Evolutionary conservation across 2,329 filamentous ascomycete species (phyloP), one percentile per base, ranked within the genome.

Genomic region (Hypoxylon sp.): DNA sequence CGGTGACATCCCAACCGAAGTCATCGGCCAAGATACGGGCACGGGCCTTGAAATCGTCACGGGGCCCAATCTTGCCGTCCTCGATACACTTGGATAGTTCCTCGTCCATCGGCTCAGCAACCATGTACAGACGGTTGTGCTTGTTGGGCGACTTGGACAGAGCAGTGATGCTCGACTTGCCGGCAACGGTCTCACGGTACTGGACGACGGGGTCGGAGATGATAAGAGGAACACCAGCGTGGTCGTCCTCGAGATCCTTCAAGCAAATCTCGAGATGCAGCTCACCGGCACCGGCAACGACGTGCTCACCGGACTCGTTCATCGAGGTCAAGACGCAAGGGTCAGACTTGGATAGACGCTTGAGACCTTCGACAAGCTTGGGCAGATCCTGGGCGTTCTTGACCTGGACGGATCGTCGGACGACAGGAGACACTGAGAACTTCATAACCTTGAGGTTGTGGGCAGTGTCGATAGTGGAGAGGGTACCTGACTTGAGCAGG

Each of bases 371-470:
- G 76, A 99, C 95, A 66, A 99, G 90, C 91, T 99, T 99, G 83
- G 95, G 95, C 71, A 99, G 90, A 88, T 99, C 95, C 86, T 97
- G 93, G 78, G 95, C 95, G 85, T 99, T 99, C 93, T 98, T 98
- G 87, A 97, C 94, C 85, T 97, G 93, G 78, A 99, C 95, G 82
- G 95, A 97, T 75, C 94, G 94, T 85, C 91, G 94, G 73, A 99
- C 95, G 84, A 99, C 95, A 76, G 95, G 95, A 65, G 95, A 98
- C 81, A 99, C 95, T 79, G 95, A 99, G 91, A 99, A 99, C 88
- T 97, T 98, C 95, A 99, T 99, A 85, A 99, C 95, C 91, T 98
- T 98, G 78, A 99, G 86, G 91, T 99, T 99, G 91, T 99, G 95
- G 80, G 95, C 94, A 72, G 93, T 96, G 74, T 99, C 95, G 79